Percentiles rank a stretch among this genome's conserved stretches.
Conservation (phyloP, 805 yeast genomes). For the Suhomyces sp. region DNA sequence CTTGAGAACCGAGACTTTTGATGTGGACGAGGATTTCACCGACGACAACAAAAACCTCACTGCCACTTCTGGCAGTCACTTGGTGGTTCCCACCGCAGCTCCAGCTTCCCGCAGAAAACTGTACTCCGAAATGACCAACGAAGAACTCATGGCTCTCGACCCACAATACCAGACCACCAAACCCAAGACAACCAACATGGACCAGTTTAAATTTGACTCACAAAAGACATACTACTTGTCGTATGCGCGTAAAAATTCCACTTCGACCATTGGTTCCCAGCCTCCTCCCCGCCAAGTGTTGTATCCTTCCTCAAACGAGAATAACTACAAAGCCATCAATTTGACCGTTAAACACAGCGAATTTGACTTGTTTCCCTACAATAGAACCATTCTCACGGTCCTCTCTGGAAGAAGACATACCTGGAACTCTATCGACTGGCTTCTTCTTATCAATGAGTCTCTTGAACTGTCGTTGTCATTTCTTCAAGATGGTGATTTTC, state of each 20-base stretch:
- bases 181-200: slow-evolving; percentile 38
- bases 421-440: slow-evolving; percentile 45
- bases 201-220: slow-evolving; percentile 45
- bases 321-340: slow-evolving; percentile 38
- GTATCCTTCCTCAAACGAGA: slow-evolving; percentile 35
- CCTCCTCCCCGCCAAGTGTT: slow-evolving; percentile 9
- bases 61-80: slow-evolving; percentile 3
- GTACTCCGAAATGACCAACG: slow-evolving; percentile 52
- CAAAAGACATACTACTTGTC: slow-evolving; percentile 26
- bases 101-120: slow-evolving; percentile 39
- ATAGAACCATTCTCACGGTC: slow-evolving; percentile 36
- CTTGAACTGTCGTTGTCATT: slow-evolving; percentile 15
- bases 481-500: slow-evolving; percentile 38
- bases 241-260: slow-evolving; percentile 7
- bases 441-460: slow-evolving; percentile 17
- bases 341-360: slow-evolving; percentile 46
- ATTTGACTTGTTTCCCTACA: slow-evolving; percentile 17
- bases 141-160: slow-evolving; percentile 54
- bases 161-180: slow-evolving; percentile 45
- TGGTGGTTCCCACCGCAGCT: slow-evolving; percentile 6
- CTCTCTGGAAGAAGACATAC: slow-evolving; percentile 43
- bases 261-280: slow-evolving; percentile 8
- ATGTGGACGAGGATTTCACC: slow-evolving; percentile 17
- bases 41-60: slow-evolving; percentile 12
- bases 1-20: slow-evolving; percentile 18